Base-by-base conservation (phyloP, 2,329 filamentous ascomycete species). In the Fonsecaea multimorphosa region DNA sequence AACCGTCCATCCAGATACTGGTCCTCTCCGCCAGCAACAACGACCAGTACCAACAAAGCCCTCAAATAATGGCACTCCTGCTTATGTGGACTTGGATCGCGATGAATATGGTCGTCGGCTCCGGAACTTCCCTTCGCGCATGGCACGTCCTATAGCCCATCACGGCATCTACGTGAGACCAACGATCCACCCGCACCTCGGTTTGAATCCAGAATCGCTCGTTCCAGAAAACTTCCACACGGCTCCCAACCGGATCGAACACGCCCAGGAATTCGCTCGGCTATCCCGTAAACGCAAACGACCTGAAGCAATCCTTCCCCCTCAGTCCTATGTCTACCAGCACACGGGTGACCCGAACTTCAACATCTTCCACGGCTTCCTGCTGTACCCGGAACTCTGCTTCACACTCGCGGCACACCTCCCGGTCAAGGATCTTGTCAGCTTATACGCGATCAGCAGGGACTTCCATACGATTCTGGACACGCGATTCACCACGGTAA, bases 401-500 rank as follows among this genome's bases (percentile, higher is more conserved):
- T 78, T 88, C 54, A 78, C 84, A 56, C 72, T 91, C 7, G 83
- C 84, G 64, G 81, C 82, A 69, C 80, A 85, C 64, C 81, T 92
- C 22, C 74, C 76, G 7, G 77, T 86, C 0, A 73, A 78, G 14
- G 86, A 89, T 60, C 79, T 93, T 6, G 74, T 92, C 65, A 83
- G 79, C 52, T 81, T 93, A 36, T 92, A 90, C 79, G 80, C 84
- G 69, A 85, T 87, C 70, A 90, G 86, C 74, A 85, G 81, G 61
- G 80, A 84, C 38, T 89, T 91, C 73, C 84, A 92, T 73, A 75
- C 78, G 55, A 80, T 87, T 31, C 76, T 91, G 72, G 85, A 89
- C 73, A 78, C 80, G 58, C 81, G 88, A 70, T 83, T 88, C 74
- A 83, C 83, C 8, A 85, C 85, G 40, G 84, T 85, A 64, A 81